Base-by-base conservation (phyloP, 2,329 filamentous ascomycete species). In the Scolecobasidium constrictum region DNA sequence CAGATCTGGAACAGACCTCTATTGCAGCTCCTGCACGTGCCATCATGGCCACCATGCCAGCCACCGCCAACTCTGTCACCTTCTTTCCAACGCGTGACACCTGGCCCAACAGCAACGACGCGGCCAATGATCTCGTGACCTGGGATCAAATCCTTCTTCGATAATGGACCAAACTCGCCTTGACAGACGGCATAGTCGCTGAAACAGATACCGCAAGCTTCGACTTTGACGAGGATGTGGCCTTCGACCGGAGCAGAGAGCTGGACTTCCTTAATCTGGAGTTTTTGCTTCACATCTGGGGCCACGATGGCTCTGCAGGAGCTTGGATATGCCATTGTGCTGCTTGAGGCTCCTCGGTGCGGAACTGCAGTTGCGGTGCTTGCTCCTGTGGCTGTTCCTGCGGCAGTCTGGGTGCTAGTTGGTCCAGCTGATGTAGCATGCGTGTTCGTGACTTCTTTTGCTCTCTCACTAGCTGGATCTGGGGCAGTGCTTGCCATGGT, bases 81-180 rank as follows among this genome's bases (percentile, higher is more conserved):
- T 1, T 74, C 63, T 44, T 73, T 67, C 65, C 80, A 78, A 18
- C 65, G 63, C 43, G 67, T 72, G 40, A 81, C 78, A 2, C 58
- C 63, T 0, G 71, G 63, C 4, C 77, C 76, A 1, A 84, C 57
- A 5, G 73, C 72, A 13, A 75, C 78, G 3, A 87, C 67, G 11
- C 75, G 72, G 9, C 83, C 82, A 43, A 87, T 72, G 23, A 81
- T 64, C 57, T 87, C 83, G 59, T 88, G 83, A 17, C 83, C 83
- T 0, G 80, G 77, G 2, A 78, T 61, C 4, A 75, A 69, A 1
- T 81, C 81, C 51, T 62, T 67, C 3, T 48, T 36, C n/a, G 36
- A 79, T 16, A 68, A 52, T 35, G 73, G 68, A 9, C 73, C 75
- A 35, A 81, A 62, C 4, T 59, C 52, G 18, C 76, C 75, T 3